Conservation (phyloP, 2,329 filamentous ascomycete species). For the Ascocoryne sarcoides region DNA sequence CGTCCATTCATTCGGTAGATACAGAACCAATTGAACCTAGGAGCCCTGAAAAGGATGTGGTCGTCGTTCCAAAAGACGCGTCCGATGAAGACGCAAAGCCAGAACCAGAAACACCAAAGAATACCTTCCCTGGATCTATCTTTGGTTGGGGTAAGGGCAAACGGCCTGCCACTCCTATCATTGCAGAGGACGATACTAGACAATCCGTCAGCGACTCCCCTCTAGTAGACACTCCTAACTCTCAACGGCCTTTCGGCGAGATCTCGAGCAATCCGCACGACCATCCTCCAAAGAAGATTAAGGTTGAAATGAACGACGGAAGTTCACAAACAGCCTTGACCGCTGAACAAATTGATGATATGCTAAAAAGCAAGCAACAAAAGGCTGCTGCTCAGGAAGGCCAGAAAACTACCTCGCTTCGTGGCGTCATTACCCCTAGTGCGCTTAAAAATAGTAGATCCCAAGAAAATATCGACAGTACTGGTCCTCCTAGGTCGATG, state of each 20-base stretch:
- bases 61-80: conserved; percentile 25
- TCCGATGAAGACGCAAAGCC: conserved; percentile 18
- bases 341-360: conserved; percentile 69
- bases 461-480: conserved; percentile 41
- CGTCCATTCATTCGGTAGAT: conserved; percentile 22
- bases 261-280: conserved; percentile 49
- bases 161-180: conserved; percentile 35
- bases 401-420: conserved; percentile 19
- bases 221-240: conserved; percentile 41
- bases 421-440: conserved; percentile 26
- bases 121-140: conserved; percentile 34
- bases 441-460: conserved; percentile 38
- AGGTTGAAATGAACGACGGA: conserved; percentile 51
- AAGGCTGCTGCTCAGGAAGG: conserved; percentile 20
- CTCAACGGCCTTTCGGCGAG: conserved; percentile 50
- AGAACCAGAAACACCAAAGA: conserved; percentile 34
- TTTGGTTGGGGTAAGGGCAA: conserved; percentile 38
- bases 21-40: conserved; percentile 31
- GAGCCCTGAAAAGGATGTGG: conserved; percentile 44
- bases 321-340: conserved; percentile 78
- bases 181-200: conserved; percentile 57
- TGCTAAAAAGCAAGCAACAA: conserved; percentile 50
- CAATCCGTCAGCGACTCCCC: conserved; percentile 46
- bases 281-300: conserved; percentile 33
- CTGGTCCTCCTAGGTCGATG: conserved; percentile 33